These are phyloP conservation scores for Seiridium cupressi DNA, from an alignment of 2,329 filamentous ascomycete species.

Conservation along the genomic window DNA sequence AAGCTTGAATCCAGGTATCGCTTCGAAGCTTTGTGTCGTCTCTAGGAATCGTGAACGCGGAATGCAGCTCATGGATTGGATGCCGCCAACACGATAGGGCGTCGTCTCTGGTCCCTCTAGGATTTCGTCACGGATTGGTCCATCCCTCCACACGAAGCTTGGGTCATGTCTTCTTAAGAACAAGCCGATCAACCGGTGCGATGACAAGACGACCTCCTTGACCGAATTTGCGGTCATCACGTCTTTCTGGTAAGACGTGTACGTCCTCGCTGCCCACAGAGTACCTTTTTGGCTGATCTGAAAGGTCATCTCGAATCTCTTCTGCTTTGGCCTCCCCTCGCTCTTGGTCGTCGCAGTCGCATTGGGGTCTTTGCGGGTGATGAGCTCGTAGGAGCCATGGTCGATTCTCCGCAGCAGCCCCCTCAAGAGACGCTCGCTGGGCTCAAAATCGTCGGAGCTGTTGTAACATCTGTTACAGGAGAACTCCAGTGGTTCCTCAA, in stretches of 20 bases:
- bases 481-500: slow-evolving; percentile 41
- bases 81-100: slow-evolving; percentile 38
- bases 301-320: slow-evolving; percentile 48
- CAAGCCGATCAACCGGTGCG: slow-evolving; percentile 48
- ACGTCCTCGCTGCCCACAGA: slow-evolving; percentile 42
- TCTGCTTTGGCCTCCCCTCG: slow-evolving; percentile 36
- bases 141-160: slow-evolving; percentile 46
- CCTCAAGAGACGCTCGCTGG: slow-evolving; percentile 45
- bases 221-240: slow-evolving; percentile 40
- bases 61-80: slow-evolving; percentile 44
- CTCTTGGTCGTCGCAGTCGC: slow-evolving; percentile 40
- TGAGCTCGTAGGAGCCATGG: slow-evolving; percentile 50
- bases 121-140: slow-evolving; percentile 37
- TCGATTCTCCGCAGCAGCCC: slow-evolving; percentile 49
- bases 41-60: slow-evolving; percentile 44
- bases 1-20: slow-evolving; percentile 48
- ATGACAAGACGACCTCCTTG: slow-evolving; percentile 46
- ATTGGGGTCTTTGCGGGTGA: slow-evolving; percentile 49
- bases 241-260: slow-evolving; percentile 49
- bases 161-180: slow-evolving; percentile 50
- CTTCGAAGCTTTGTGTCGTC: slow-evolving; percentile 42
- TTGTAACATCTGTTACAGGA: slow-evolving; percentile 45
- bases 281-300: slow-evolving; percentile 39
- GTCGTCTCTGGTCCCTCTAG: slow-evolving; percentile 35
- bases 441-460: slow-evolving; percentile 40